Evolutionary conservation across 2,329 filamentous ascomycete genomes (phyloP).

Genomic region (Pseudonectria buxi): DNA sequence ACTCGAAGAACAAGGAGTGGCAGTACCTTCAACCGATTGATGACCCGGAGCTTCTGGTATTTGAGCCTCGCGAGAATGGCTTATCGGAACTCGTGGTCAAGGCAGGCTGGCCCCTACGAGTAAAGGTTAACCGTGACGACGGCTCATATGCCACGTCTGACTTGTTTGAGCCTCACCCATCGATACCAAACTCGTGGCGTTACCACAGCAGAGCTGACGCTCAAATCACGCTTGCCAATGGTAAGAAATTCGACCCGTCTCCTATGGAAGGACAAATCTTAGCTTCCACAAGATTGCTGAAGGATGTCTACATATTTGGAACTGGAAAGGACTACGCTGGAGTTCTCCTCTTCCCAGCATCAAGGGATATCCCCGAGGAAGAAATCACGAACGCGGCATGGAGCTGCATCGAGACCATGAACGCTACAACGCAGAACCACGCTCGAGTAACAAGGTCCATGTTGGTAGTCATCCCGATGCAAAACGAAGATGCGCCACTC

Average conservation of each 20-base stretch:
- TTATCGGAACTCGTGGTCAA: constrained; percentile 50
- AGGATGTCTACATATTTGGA: constrained; percentile 56
- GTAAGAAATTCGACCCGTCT: constrained; percentile 63
- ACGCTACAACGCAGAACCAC: constrained; percentile 42
- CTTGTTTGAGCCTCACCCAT: constrained; percentile 50
- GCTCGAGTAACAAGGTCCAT: constrained; percentile 43
- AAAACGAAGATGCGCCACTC: constrained; percentile 23
- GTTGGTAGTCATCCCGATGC: constrained; percentile 38
- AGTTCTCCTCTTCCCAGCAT: constrained; percentile 43
- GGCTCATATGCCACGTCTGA: constrained; percentile 58
- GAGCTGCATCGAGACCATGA: constrained; percentile 39
- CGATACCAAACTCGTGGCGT: constrained; percentile 48
- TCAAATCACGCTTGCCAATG: constrained; percentile 55
- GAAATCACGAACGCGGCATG: constrained; percentile 36
- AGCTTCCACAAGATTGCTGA: constrained; percentile 34
- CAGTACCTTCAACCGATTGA: constrained; percentile 45
- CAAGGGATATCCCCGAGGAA: constrained; percentile 21
- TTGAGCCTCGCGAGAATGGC: constrained; percentile 37
- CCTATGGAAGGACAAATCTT: constrained; percentile 51
- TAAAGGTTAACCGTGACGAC: constrained; percentile 50
- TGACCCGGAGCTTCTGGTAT: constrained; percentile 28
- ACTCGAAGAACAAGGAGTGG: constrained; percentile 49
- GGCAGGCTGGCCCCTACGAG: constrained; percentile 50
- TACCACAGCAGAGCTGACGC: constrained; percentile 57
- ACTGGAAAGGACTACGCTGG: constrained; percentile 50